Evolutionary conservation across 2,329 filamentous ascomycete species (phyloP).

Genomic region (Graphilbum ipis-grandicollis): DNA sequence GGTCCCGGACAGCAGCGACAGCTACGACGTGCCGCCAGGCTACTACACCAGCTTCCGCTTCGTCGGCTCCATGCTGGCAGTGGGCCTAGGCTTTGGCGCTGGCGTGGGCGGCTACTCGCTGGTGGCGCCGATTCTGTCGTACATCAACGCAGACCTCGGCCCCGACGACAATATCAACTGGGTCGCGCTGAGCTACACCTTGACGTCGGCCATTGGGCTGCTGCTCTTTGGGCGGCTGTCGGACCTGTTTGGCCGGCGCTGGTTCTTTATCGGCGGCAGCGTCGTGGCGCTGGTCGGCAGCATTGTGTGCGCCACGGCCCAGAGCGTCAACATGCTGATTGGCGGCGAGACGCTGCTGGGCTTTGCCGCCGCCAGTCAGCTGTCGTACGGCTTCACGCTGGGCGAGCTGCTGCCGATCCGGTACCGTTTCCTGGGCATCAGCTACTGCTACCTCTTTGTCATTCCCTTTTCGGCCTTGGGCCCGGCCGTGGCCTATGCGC

Average conservation of each 20-base stretch:
- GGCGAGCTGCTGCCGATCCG: conserved; percentile 20
- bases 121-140: conserved; percentile 7
- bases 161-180: conserved; percentile 12
- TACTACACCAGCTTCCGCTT: conserved; percentile 4
- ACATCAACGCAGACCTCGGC: conserved; percentile 4
- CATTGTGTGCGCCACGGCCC: conserved; percentile 18
- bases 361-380: conserved; percentile 21
- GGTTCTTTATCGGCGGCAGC: conserved; percentile 18
- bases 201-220: conserved; percentile 14
- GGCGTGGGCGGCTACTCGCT: conserved; percentile 13
- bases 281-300: conserved; percentile 19
- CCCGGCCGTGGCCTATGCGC: conserved; percentile 22
- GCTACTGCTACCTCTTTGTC: not conserved
- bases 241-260: conserved; percentile 24
- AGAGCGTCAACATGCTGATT: conserved; percentile 19
- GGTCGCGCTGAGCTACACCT: conserved; percentile 13
- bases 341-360: conserved; percentile 20
- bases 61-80: conserved; percentile 4
- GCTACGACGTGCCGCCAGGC: conserved; percentile 3
- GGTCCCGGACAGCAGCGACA: too few species aligned
- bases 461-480: conserved; percentile 24
- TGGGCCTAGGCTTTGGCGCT: conserved; percentile 9
- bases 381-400: conserved; percentile 18
- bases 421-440: conserved; percentile 11
- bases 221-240: conserved; percentile 22